A percentile compares a stretch with the other conserved stretches of the same genome.
Evolutionary conservation across 306 rosid genomes (phyloP).

Genomic region (Delonix regia): DNA sequence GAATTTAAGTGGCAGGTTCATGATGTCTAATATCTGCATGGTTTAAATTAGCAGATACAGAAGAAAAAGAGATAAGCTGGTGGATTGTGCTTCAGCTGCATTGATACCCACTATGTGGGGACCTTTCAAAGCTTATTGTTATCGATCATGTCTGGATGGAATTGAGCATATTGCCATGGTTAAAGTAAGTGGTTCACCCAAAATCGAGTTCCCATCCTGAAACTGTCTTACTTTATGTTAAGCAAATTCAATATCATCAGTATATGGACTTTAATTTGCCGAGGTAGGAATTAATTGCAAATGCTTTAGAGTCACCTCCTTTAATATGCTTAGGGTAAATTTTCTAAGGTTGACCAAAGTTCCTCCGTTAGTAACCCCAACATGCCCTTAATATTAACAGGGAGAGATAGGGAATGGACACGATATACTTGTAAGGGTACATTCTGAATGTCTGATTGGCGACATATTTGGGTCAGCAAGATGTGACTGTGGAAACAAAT

Average conservation of each 20-base stretch:
- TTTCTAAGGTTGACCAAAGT: background rate
- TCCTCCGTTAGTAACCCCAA: background rate
- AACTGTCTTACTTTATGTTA: background rate
- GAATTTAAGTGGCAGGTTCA: background rate
- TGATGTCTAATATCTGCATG: constrained; percentile 12
- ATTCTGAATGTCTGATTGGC: constrained; percentile 73
- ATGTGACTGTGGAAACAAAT: constrained; percentile 73
- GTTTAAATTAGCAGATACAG: constrained; percentile 58
- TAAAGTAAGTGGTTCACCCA: constrained; percentile 51
- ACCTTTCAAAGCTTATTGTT: constrained; percentile 67
- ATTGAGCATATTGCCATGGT: constrained; percentile 86
- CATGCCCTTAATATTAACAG: constrained; percentile 41
- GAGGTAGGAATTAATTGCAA: background rate
- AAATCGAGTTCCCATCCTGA: background rate
- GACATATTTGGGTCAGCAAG: constrained; percentile 77
- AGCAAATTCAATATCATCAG: background rate
- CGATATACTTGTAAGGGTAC: constrained; percentile 75
- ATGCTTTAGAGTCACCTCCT: background rate
- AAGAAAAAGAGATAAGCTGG: constrained; percentile 68
- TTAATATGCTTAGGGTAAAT: background rate
- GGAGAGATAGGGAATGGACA: constrained; percentile 70
- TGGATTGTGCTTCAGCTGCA: constrained; percentile 54
- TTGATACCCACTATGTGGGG: constrained; percentile 75
- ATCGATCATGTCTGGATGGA: constrained; percentile 64
- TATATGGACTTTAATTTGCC: background rate